Evolutionary conservation across 768 basidiomycete genomes (phyloP).

Genomic region (Gelatoporia subvermispora): DNA sequence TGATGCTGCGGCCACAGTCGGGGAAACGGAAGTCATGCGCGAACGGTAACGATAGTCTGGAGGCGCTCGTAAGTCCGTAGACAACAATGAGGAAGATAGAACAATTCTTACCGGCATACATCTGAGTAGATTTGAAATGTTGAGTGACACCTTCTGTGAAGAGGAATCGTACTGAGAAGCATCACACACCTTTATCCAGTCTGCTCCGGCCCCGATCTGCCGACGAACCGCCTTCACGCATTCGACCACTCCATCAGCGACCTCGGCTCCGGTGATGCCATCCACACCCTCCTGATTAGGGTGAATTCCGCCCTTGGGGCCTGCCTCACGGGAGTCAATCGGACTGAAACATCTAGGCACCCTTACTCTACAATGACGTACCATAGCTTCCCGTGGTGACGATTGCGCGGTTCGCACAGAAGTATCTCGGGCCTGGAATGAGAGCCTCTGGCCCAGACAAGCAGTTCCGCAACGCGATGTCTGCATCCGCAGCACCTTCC

Average conservation of each 20-base stretch:
- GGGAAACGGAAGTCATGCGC: conserved; percentile 37
- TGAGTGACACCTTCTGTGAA: neutral
- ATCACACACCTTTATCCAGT: conserved; percentile 56
- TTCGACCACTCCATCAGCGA: conserved; percentile 52
- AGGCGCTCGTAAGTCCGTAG: neutral
- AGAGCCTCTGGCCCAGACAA: conserved; percentile 41
- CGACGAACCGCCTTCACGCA: conserved; percentile 51
- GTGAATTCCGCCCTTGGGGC: conserved; percentile 46
- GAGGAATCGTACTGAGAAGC: neutral
- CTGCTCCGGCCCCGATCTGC: conserved; percentile 62
- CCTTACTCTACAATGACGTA: conserved; percentile 16
- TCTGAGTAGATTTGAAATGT: conserved; percentile 25
- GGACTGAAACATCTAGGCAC: neutral
- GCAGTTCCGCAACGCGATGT: conserved; percentile 53
- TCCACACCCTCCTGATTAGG: conserved; percentile 48
- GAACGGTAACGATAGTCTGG: conserved; percentile 53
- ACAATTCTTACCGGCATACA: conserved; percentile 43
- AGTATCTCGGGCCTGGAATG: conserved; percentile 60
- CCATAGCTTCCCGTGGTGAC: conserved; percentile 60
- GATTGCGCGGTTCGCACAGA: conserved; percentile 55
- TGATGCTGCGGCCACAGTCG: conserved; percentile 27
- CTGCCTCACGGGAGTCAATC: conserved; percentile 24
- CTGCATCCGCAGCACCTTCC: conserved; percentile 60
- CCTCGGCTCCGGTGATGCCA: conserved; percentile 51
- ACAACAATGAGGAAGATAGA: conserved; percentile 4